Conservation (phyloP, 1,284 basidiomycete species). For the Taiwanofungus camphoratus region DNA sequence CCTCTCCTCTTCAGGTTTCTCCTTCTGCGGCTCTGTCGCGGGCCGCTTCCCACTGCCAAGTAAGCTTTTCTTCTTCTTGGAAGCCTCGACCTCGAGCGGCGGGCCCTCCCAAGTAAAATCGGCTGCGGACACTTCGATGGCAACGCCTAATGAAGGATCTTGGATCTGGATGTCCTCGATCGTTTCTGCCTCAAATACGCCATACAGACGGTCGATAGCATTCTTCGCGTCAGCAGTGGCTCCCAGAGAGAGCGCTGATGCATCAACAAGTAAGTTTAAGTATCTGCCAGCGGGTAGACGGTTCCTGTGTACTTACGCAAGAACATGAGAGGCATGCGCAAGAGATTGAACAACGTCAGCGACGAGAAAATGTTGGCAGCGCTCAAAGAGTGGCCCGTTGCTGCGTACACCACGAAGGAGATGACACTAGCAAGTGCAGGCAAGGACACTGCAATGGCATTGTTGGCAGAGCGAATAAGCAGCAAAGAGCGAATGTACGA, state of each 20-base stretch:
- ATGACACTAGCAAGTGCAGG: conserved; percentile 82
- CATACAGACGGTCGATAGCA: conserved; percentile 63
- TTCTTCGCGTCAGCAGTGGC: conserved; percentile 76
- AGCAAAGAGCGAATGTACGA: conserved; percentile 72
- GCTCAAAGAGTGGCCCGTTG: conserved; percentile 62
- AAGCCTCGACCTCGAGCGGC: conserved; percentile 43
- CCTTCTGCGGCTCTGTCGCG: too few species aligned
- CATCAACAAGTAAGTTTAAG: conserved; percentile 19
- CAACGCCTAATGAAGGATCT: conserved; percentile 49
- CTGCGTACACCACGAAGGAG: conserved; percentile 79
- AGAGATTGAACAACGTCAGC: conserved; percentile 75
- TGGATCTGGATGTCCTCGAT: conserved; percentile 48
- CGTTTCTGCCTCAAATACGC: conserved; percentile 76
- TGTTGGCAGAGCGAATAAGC: conserved; percentile 67
- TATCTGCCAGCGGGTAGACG: too few species aligned
- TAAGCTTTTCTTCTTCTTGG: conserved; percentile 30
- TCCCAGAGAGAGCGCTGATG: conserved; percentile 69
- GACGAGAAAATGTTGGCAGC: conserved; percentile 77
- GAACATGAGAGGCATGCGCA: conserved; percentile 74
- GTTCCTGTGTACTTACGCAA: conserved; percentile 40
- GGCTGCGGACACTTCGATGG: conserved; percentile 60
- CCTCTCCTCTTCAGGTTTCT: too few species aligned
- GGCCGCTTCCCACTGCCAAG: conserved; percentile 20
- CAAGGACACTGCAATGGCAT: conserved; percentile 62
- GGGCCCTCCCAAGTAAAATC: conserved; percentile 85